Evolutionary conservation across 2,329 filamentous ascomycete species (phyloP).

Genomic region (Dichotomopilus funicola): DNA sequence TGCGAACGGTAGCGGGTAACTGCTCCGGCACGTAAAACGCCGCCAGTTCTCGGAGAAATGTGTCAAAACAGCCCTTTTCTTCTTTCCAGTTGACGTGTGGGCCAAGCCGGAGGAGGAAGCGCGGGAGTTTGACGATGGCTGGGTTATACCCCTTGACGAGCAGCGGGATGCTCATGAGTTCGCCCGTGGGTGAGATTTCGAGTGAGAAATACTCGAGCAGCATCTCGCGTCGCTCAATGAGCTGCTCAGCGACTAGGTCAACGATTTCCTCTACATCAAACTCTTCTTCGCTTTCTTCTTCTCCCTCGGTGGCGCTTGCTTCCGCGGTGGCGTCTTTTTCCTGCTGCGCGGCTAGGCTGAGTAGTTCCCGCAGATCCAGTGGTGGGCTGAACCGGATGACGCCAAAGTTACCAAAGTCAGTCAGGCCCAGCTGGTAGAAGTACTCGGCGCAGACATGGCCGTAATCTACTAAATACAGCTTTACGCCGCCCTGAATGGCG

Average conservation of each 20-base stretch:
- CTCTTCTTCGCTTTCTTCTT: conserved; percentile 39
- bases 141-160: conserved; percentile 86
- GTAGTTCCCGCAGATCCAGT: conserved; percentile 62
- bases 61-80: conserved; percentile 79
- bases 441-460: conserved; percentile 80
- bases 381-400: conserved; percentile 72
- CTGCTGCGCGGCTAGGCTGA: conserved; percentile 65
- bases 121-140: conserved; percentile 75
- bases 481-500: conserved; percentile 90
- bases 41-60: conserved; percentile 79
- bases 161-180: conserved; percentile 73
- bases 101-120: conserved; percentile 80
- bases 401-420: conserved; percentile 94
- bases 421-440: conserved; percentile 91
- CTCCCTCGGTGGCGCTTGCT: conserved; percentile 4
- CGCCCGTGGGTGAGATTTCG: conserved; percentile 69
- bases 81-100: conserved; percentile 81
- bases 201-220: conserved; percentile 88
- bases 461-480: conserved; percentile 89
- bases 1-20: conserved; percentile 49
- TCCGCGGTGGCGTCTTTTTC: conserved; percentile 48
- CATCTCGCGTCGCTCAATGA: conserved; percentile 77
- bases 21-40: conserved; percentile 86
- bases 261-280: conserved; percentile 63
- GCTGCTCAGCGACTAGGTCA: conserved; percentile 56